Evolutionary conservation across 164 flowering plant species (phyloP).

Genomic region (Platanus orientalis): DNA sequence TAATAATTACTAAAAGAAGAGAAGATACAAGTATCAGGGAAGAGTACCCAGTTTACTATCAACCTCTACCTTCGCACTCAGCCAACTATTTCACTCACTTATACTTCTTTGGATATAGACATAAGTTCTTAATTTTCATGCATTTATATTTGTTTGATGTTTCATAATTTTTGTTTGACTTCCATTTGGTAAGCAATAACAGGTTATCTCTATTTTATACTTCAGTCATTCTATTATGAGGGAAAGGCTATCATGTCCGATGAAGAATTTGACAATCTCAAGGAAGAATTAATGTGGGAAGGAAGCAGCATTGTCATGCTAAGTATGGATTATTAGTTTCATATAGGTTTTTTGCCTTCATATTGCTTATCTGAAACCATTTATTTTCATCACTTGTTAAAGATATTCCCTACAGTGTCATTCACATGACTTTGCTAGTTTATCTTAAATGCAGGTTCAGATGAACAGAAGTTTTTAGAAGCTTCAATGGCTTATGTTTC

Average conservation of each 20-base stretch:
- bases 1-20: neutral
- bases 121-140: too few species aligned
- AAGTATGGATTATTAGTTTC: constrained; percentile 38
- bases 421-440: constrained; percentile 10
- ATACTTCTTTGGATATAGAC: too few species aligned
- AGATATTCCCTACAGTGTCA: neutral
- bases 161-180: too few species aligned
- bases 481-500: constrained; percentile 94
- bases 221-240: constrained; percentile 90
- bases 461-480: constrained; percentile 90
- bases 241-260: constrained; percentile 93
- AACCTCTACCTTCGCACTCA: neutral
- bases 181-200: too few species aligned
- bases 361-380: neutral
- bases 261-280: constrained; percentile 96
- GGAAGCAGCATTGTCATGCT: constrained; percentile 99
- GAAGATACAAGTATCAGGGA: neutral
- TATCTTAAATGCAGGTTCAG: constrained; percentile 50
- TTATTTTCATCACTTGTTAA: neutral
- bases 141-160: too few species aligned
- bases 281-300: constrained; percentile 99
- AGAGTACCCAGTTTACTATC: neutral
- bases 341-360: neutral
- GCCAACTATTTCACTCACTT: neutral
- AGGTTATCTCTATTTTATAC: too few species aligned